These are phyloP conservation scores for Phytophthora meadii DNA, from an alignment of 352 stramenopile genomes.

Conservation along the genomic window DNA sequence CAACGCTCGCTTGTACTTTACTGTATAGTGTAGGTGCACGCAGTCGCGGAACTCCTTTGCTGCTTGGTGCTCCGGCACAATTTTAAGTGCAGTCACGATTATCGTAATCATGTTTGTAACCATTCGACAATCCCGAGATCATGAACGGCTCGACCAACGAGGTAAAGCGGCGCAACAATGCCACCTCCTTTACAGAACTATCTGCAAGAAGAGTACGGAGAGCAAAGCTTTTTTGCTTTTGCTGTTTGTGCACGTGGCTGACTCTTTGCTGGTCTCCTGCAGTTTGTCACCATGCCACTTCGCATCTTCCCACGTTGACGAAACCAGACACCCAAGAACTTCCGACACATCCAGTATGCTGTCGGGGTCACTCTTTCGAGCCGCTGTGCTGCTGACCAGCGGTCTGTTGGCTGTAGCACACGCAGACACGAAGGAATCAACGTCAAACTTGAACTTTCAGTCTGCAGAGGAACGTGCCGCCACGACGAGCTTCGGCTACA, in stretches of 20 bases:
- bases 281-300: conserved; percentile 17
- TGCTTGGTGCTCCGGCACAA: conserved; percentile 12
- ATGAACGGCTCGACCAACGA: background rate
- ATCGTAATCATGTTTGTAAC: conserved; percentile 15
- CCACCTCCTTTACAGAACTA: conserved; percentile 2
- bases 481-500: conserved; percentile 47
- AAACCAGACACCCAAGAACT: background rate
- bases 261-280: too few relatives aligned
- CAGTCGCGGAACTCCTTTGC: background rate
- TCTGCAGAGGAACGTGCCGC: conserved; percentile 19
- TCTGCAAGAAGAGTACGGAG: conserved; percentile 12
- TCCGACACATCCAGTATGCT: conserved; percentile 21
- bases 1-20: background rate
- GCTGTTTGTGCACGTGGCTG: too few relatives aligned
- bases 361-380: conserved; percentile 21
- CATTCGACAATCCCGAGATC: conserved; percentile 9
- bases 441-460: conserved; percentile 34
- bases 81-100: conserved; percentile 1
- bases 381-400: conserved; percentile 23
- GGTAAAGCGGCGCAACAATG: too few relatives aligned
- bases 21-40: too few relatives aligned
- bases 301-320: conserved; percentile 18
- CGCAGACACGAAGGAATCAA: conserved; percentile 29
- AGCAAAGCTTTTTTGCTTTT: too few relatives aligned
- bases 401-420: conserved; percentile 17